phyloP scores from a whole-genome alignment of 129 eudicot species.

The Pulicaria dysenterica region DNA sequence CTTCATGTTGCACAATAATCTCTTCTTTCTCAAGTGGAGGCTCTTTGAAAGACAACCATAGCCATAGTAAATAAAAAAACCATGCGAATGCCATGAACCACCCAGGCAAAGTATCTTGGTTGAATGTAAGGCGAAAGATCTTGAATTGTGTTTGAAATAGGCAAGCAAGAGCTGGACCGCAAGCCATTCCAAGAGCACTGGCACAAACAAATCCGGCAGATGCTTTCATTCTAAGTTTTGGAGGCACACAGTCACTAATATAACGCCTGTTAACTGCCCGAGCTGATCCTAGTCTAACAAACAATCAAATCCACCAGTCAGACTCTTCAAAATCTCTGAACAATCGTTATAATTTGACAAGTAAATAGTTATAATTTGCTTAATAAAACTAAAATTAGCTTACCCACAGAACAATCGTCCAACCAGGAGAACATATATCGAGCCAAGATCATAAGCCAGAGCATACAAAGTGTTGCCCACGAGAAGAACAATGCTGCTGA shows the following conservation, averaged over 20 bases:
- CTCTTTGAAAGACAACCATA: conserved; percentile 49
- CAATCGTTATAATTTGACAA: no score
- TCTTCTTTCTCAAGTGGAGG: conserved; percentile 43
- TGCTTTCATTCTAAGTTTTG: conserved; percentile 57
- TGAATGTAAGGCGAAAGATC: conserved; percentile 47
- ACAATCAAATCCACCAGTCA: conserved; percentile 21
- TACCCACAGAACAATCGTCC: conserved; percentile 71
- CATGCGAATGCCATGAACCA: conserved; percentile 72
- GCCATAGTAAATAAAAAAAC: conserved; percentile 52
- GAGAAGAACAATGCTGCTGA: conserved; percentile 60
- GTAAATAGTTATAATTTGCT: background rate
- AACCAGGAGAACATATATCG: conserved; percentile 53
- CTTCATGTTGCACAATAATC: conserved; percentile 26
- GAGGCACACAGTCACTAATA: conserved; percentile 65
- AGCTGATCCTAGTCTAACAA: conserved; percentile 60
- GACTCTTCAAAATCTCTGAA: background rate
- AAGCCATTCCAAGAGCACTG: conserved; percentile 71
- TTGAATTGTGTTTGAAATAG: conserved; percentile 52
- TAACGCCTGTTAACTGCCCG: conserved; percentile 71
- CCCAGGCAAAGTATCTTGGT: conserved; percentile 61
- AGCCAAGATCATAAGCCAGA: conserved; percentile 63
- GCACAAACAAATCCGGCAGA: conserved; percentile 67
- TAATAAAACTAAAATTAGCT: conserved; percentile 14
- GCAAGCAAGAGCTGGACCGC: conserved; percentile 72
- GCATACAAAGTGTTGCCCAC: conserved; percentile 60